Evolutionary conservation across 176 grass and related monocot species (phyloP), one percentile per base, ranked within the genome.

Genomic region (Dendrocalamus sinicus): DNA sequence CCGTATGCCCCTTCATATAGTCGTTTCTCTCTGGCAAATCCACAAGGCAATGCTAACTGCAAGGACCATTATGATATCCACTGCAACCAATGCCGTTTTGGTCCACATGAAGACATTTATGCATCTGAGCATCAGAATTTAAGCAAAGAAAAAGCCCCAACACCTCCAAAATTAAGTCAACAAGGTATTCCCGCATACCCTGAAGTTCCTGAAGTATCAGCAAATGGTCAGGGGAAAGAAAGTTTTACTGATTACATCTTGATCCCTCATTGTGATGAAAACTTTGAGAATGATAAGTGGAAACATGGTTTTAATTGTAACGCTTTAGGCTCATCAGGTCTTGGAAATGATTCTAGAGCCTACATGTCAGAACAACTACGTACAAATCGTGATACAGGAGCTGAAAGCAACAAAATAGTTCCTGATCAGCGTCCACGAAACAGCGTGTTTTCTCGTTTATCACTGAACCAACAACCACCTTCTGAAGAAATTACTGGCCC

Each of bases 361-460:
- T 51, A 83, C 55, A 53, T 35, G 12, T 43, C 80, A 71, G 41
- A 71, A 28, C 68, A 20, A 80, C 41, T 16, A 10, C 17, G 81
- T 53, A 70, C 5, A 52, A 45, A 41, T 37, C 35, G 20, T 81
- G 19, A 30, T 76, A 19, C 45, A 55, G 71, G 62, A 87, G 45
- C 76, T 81, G 76, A 76, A 70, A 81, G 64, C 19, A 70, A 76
- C 23, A 81, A 55, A 50, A 69, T 19, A 32, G 52, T 37, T 83
- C 67, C 17, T 72, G 45, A 46, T 80, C 84, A 62, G 24, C 32
- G 32, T 59, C 57, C 19, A 75, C 84, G 23, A 51, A 84, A 47
- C 43, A 88, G 61, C 12, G 90, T 92, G 57, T 95, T 95, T 81
- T 81, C 90, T 67, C 88, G 88, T 43, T 85, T 95, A 47, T 73